Evolutionary conservation across 2,329 filamentous ascomycete species (phyloP).

Genomic region (Rhynchosporium graminicola): DNA sequence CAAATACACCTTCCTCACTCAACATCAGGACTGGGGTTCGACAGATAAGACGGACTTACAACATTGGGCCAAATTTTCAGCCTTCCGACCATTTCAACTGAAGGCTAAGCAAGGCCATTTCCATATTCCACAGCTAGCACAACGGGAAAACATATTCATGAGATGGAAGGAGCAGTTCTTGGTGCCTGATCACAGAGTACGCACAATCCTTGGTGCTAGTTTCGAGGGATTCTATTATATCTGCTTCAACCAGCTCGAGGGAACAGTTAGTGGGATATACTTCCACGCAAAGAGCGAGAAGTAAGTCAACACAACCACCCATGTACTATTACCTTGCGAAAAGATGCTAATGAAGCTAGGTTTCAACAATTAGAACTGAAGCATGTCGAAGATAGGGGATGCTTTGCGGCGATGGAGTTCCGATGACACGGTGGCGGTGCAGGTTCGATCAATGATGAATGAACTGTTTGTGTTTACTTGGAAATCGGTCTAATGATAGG

Average conservation of each 20-base stretch:
- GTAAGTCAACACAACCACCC: constrained; percentile 54
- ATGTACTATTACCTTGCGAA: background rate
- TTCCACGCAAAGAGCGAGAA: constrained; percentile 98
- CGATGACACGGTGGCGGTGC: constrained; percentile 52
- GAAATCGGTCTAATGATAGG: constrained; percentile 16
- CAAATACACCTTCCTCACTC: constrained; percentile 91
- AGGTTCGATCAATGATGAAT: constrained; percentile 42
- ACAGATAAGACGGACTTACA: constrained; percentile 87
- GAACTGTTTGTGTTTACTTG: constrained; percentile 27
- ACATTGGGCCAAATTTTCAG: constrained; percentile 89
- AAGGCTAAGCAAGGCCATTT: constrained; percentile 58
- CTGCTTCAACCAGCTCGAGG: constrained; percentile 91
- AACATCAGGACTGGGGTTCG: constrained; percentile 88
- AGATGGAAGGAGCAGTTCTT: constrained; percentile 99
- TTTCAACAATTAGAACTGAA: constrained; percentile 92
- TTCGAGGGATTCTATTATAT: constrained; percentile 99
- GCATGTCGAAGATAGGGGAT: constrained; percentile 82
- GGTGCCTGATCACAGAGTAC: constrained; percentile 89
- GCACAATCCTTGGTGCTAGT: constrained; percentile 88
- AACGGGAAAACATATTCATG: constrained; percentile 94
- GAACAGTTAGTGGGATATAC: constrained; percentile 89
- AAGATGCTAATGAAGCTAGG: constrained; percentile 47
- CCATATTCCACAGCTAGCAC: constrained; percentile 68
- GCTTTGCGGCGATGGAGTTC: constrained; percentile 86
- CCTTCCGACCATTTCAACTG: constrained; percentile 75